phyloP scores from a whole-genome alignment of 352 stramenopile genomes.

The Pythium apleroticum region DNA sequence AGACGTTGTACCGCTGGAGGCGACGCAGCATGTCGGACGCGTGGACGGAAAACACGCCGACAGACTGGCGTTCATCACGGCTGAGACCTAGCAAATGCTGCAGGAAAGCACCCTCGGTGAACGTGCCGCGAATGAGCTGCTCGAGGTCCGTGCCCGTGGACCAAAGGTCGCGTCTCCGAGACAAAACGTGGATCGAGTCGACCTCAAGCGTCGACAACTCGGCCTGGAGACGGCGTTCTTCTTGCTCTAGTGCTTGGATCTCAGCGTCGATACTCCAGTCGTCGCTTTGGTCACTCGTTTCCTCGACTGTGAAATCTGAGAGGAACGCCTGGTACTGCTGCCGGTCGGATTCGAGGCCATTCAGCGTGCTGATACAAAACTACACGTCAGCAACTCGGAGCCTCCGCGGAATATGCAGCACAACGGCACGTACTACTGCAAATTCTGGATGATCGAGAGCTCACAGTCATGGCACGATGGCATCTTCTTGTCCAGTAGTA shows the following conservation, averaged over 20 bases:
- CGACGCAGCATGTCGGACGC: constrained; percentile 79
- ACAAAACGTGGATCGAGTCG: constrained; percentile 50
- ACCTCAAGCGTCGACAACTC: constrained; percentile 60
- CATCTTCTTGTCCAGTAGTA: constrained; percentile 69
- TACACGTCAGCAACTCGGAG: no score
- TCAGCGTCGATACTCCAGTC: constrained; percentile 50
- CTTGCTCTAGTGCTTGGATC: constrained; percentile 52
- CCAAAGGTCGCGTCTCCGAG: constrained; percentile 71
- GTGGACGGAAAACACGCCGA: constrained; percentile 75
- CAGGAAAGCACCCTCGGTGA: constrained; percentile 70
- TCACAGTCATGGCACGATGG: constrained; percentile 79
- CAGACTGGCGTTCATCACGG: constrained; percentile 72
- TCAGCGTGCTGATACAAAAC: constrained; percentile 39
- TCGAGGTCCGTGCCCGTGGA: constrained; percentile 70
- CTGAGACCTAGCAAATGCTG: constrained; percentile 74
- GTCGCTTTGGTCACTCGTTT: constrained; percentile 32
- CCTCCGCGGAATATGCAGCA: no score
- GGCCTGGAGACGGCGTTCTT: constrained; percentile 53
- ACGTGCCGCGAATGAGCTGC: constrained; percentile 68
- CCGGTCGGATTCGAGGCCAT: constrained; percentile 42
- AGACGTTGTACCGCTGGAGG: constrained; percentile 85
- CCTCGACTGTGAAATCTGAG: constrained; percentile 40
- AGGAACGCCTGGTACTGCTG: constrained; percentile 63
- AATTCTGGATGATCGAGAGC: constrained; percentile 40
- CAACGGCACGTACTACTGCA: constrained; percentile 49